Evolutionary conservation across 306 rosid species (phyloP).

Genomic region (Geum urbanum): DNA sequence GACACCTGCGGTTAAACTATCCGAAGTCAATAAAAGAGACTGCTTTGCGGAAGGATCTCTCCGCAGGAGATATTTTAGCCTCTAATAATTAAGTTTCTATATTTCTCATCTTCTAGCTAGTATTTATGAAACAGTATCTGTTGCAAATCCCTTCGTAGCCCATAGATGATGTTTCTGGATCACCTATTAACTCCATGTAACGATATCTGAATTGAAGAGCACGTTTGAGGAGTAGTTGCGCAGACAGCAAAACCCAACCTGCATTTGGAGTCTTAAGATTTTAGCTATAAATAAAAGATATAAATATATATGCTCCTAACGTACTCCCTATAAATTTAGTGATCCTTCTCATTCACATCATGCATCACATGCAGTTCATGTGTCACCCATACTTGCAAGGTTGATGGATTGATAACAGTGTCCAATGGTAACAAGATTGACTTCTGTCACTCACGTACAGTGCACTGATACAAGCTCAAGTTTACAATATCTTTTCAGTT

Average conservation of each 20-base stretch:
- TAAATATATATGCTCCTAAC: neutral
- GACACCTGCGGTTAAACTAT: too few species aligned
- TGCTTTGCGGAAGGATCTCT: too few species aligned
- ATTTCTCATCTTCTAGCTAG: too few species aligned
- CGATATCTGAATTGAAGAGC: constrained; percentile 2
- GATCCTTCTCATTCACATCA: constrained; percentile 22
- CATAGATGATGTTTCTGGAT: neutral
- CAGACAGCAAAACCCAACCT: constrained; percentile 22
- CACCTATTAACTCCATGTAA: neutral
- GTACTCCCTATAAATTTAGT: neutral
- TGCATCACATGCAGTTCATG: constrained; percentile 37
- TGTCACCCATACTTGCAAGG: constrained; percentile 40
- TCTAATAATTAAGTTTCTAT: too few species aligned
- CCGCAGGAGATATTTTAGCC: too few species aligned
- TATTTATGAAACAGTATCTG: neutral
- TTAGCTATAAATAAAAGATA: neutral
- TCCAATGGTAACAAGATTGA: neutral
- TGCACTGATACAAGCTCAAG: neutral
- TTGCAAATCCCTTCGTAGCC: neutral
- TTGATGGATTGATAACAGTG: constrained; percentile 2
- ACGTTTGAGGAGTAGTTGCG: constrained; percentile 10
- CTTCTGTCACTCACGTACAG: neutral
- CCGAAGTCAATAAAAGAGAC: too few species aligned
- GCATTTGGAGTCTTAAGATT: constrained; percentile 29
- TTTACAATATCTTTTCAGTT: neutral